phyloP scores from a whole-genome alignment of 2,329 filamentous ascomycete genomes.

The Cercospora sp. region DNA sequence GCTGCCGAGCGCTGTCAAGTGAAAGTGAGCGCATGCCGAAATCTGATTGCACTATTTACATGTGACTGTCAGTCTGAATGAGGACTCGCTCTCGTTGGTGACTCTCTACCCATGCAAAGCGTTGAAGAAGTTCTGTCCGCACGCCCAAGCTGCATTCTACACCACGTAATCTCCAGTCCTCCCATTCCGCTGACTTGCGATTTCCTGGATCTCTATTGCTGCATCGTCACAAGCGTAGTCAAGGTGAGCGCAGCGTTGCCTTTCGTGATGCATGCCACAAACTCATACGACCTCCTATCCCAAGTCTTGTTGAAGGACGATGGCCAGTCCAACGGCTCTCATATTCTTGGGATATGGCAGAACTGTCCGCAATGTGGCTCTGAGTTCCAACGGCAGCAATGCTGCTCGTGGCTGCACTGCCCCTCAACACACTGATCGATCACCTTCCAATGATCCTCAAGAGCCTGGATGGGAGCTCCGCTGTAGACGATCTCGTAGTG shows the following conservation, averaged over 20 bases:
- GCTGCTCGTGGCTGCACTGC: background rate
- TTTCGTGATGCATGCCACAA: background rate
- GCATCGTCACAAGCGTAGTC: background rate
- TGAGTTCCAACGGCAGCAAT: background rate
- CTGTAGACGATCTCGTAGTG: background rate
- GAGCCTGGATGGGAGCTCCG: background rate
- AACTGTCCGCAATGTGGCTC: background rate
- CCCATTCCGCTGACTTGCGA: background rate
- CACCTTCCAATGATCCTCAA: background rate
- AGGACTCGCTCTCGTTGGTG: background rate
- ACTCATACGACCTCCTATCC: background rate
- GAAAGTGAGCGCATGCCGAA: background rate
- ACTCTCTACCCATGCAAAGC: background rate
- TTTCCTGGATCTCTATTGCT: background rate
- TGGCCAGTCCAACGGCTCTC: background rate
- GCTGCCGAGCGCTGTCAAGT: background rate
- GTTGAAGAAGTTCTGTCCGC: background rate
- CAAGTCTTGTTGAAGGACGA: background rate
- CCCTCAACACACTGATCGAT: too few relatives aligned
- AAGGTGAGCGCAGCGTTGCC: background rate
- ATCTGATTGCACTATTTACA: background rate
- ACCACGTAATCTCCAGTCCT: background rate
- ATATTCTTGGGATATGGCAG: background rate
- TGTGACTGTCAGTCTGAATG: background rate
- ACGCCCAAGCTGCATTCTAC: background rate